Conservation (phyloP, 2,329 filamentous ascomycete genomes). For the Cladosporium phlei region DNA sequence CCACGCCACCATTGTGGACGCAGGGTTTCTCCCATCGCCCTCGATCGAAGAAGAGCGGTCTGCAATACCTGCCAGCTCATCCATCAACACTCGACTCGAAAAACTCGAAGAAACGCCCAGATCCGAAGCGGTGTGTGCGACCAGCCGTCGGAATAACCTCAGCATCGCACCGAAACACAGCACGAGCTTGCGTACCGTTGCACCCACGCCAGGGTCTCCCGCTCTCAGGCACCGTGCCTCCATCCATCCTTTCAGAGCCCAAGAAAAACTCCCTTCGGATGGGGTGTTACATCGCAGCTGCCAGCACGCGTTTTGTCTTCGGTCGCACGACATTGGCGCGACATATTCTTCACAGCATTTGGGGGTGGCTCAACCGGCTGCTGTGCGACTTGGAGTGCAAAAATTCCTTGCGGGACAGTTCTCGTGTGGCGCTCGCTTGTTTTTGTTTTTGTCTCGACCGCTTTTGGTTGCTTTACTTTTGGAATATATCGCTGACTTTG, state of each 20-base stretch:
- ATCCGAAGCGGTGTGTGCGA: conserved; percentile 10
- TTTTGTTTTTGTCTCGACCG: too few relatives aligned
- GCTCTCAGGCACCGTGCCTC: not conserved
- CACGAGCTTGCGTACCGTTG: conserved; percentile 10
- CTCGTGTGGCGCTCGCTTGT: not conserved
- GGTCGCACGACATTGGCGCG: conserved; percentile 4
- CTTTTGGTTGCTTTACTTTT: too few relatives aligned
- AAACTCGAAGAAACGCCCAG: not conserved
- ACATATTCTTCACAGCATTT: too few relatives aligned
- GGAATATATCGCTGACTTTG: too few relatives aligned
- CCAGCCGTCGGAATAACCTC: conserved; percentile 13
- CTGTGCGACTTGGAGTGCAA: not conserved
- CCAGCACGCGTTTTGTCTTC: not conserved
- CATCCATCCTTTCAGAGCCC: not conserved
- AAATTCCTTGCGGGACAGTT: not conserved
- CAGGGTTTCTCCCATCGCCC: not conserved
- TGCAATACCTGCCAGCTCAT: conserved; percentile 1
- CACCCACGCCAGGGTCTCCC: not conserved
- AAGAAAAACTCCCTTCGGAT: not conserved
- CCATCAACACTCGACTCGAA: too few relatives aligned
- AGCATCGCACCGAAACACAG: conserved; percentile 9
- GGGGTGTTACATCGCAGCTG: conserved; percentile 11
- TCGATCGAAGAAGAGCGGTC: conserved; percentile 3
- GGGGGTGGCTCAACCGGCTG: not conserved
- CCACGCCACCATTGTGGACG: not conserved